Conservation (phyloP, 169 alveolate species). For the Cytauxzoon felis region DNA sequence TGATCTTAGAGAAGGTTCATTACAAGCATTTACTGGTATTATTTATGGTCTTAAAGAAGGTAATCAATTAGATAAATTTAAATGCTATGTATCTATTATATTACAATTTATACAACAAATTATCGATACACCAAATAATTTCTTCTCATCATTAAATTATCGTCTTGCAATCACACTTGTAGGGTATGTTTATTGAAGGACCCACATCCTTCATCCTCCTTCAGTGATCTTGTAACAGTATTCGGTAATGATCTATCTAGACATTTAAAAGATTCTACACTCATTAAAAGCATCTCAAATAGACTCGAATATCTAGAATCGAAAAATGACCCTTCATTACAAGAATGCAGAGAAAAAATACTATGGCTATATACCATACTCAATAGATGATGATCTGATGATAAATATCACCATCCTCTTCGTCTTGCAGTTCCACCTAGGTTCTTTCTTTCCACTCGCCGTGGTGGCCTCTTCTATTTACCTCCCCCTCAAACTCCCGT, state of each 20-base stretch:
- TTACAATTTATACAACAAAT: conserved; percentile 79
- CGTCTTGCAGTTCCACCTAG: neutral
- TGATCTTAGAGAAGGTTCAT: conserved; percentile 83
- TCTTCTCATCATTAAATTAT: conserved; percentile 22
- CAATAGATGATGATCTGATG: neutral
- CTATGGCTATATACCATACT: conserved; percentile 38
- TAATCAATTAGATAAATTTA: conserved; percentile 67
- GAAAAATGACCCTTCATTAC: conserved; percentile 5
- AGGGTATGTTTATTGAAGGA: conserved; percentile 19
- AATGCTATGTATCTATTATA: conserved; percentile 77
- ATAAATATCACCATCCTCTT: neutral
- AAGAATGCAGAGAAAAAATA: conserved; percentile 56
- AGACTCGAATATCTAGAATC: conserved; percentile 45
- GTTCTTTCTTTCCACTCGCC: no score
- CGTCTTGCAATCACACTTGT: conserved; percentile 48
- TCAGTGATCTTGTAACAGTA: conserved; percentile 43
- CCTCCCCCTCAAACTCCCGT: no score
- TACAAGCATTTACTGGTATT: conserved; percentile 83
- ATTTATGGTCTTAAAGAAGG: conserved; percentile 85
- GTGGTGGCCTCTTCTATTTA: no score
- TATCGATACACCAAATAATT: conserved; percentile 43
- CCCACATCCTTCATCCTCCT: no score
- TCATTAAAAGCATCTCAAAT: conserved; percentile 10
- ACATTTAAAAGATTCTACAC: conserved; percentile 41
- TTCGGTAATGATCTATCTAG: conserved; percentile 54